Evolutionary conservation across 257 asterid genomes (phyloP).

Genomic region (Ophiorrhiza pumila): DNA sequence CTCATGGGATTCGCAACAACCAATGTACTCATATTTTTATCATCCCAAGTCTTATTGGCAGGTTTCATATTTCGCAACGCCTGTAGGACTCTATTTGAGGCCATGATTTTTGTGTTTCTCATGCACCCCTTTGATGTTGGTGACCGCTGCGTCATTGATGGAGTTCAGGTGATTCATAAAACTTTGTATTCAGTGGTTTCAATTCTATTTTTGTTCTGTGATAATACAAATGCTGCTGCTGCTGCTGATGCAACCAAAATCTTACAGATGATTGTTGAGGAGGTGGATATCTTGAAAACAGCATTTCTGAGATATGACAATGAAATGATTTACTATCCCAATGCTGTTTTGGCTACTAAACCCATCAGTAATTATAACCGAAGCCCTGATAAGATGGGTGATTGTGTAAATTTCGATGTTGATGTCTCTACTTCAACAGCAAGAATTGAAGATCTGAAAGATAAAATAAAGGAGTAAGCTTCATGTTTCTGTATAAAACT

Average conservation of each 20-base stretch:
- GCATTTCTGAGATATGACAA: conserved; percentile 25
- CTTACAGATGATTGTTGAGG: conserved; percentile 36
- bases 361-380: conserved; percentile 36
- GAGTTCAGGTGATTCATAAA: conserved; percentile 16
- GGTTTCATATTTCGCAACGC: conserved; percentile 25
- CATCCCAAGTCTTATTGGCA: conserved; percentile 20
- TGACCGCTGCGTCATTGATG: conserved; percentile 31
- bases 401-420: conserved; percentile 58
- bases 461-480: conserved; percentile 52
- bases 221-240: neutral
- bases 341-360: conserved; percentile 20
- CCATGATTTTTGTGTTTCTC: conserved; percentile 24
- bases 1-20: conserved; percentile 28
- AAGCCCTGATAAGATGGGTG: conserved; percentile 74
- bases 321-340: conserved; percentile 31
- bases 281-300: conserved; percentile 29
- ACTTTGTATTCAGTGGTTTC: neutral
- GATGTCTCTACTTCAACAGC: conserved; percentile 60
- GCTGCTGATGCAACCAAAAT: neutral
- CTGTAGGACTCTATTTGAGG: conserved; percentile 26
- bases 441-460: conserved; percentile 50
- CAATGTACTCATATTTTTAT: conserved; percentile 16
- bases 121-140: conserved; percentile 34
- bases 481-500: neutral
- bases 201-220: neutral